These are phyloP conservation scores for Phaeosphaeriaceae sp. DNA, from an alignment of 2,329 filamentous ascomycete species.

Conservation along the genomic window DNA sequence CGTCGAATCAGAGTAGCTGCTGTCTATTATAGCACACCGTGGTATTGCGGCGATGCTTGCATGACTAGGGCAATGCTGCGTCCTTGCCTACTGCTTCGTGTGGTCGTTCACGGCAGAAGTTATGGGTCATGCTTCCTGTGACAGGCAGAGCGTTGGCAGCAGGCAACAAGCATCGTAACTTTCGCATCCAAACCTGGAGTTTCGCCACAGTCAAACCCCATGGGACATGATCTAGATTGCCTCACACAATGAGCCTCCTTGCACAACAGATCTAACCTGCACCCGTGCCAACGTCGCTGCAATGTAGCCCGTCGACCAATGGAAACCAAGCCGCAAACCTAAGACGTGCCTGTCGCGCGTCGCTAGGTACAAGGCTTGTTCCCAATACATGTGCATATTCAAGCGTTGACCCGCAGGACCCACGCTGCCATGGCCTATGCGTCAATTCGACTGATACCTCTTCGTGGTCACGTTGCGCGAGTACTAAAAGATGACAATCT, in stretches of 20 bases:
- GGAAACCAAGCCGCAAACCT: slow-evolving; percentile 31
- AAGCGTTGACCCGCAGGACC: slow-evolving; percentile 32
- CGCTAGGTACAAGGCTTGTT: slow-evolving; percentile 46
- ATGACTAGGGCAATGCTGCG: slow-evolving; percentile 30
- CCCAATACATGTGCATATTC: slow-evolving; percentile 48
- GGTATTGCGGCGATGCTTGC: slow-evolving; percentile 23
- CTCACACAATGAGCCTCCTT: slow-evolving; percentile 32
- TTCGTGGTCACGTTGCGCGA: slow-evolving; percentile 23
- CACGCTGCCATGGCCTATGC: slow-evolving; percentile 36
- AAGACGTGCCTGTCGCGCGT: slow-evolving; percentile 39
- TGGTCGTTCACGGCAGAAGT: slow-evolving; percentile 24
- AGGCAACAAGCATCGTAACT: slow-evolving; percentile 20
- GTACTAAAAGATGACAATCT: slow-evolving; percentile 49
- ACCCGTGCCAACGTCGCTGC: slow-evolving; percentile 39
- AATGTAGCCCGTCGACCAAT: slow-evolving; percentile 43
- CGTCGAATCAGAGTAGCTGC: slow-evolving; percentile 32
- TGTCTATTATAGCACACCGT: slow-evolving; percentile 26
- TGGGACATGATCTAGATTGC: slow-evolving; percentile 39
- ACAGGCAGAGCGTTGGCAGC: slow-evolving; percentile 12
- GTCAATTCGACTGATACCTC: slow-evolving; percentile 30
- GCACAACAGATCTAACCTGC: slow-evolving; percentile 27
- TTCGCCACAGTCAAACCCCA: slow-evolving; percentile 38
- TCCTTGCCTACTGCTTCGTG: slow-evolving; percentile 23
- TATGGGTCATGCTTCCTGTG: slow-evolving; percentile 17
- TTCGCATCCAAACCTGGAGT: slow-evolving; percentile 22